Conservation (phyloP, 2,329 filamentous ascomycete species). For the Fusarium newnesense region DNA sequence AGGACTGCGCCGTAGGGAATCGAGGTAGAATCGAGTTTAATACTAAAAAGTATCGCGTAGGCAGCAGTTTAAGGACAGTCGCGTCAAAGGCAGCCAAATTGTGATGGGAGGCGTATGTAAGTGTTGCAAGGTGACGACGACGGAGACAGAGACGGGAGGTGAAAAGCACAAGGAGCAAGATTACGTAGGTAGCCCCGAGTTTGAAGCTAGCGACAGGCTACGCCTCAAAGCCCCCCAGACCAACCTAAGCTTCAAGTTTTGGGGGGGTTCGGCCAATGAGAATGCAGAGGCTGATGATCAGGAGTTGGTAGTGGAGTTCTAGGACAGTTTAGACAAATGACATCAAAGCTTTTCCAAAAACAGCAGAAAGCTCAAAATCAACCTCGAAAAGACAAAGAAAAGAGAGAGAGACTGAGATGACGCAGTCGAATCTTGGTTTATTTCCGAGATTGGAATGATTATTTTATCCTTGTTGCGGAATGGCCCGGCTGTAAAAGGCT, state of each 20-base stretch:
- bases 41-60: constrained; percentile 25
- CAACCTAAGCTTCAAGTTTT: constrained; percentile 25
- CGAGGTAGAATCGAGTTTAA: constrained; percentile 6
- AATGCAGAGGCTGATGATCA: background rate
- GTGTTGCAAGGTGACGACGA: constrained; percentile 23
- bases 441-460: constrained; percentile 36
- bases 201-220: constrained; percentile 8
- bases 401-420: constrained; percentile 30
- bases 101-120: constrained; percentile 19
- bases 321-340: constrained; percentile 23
- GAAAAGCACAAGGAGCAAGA: constrained; percentile 37
- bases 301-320: constrained; percentile 11
- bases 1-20: constrained; percentile 23
- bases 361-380: constrained; percentile 26
- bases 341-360: constrained; percentile 26
- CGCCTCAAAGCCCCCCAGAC: constrained; percentile 8
- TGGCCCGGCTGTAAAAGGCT: constrained; percentile 27
- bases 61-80: constrained; percentile 38
- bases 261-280: constrained; percentile 12
- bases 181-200: constrained; percentile 33
- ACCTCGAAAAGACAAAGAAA: constrained; percentile 15
- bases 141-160: constrained; percentile 34
- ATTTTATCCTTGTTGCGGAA: constrained; percentile 39
- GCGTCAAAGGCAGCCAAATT: constrained; percentile 32
- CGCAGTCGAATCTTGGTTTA: constrained; percentile 3